Evolutionary conservation across 306 rosid species (phyloP).

Genomic region (Lotus japonicus): DNA sequence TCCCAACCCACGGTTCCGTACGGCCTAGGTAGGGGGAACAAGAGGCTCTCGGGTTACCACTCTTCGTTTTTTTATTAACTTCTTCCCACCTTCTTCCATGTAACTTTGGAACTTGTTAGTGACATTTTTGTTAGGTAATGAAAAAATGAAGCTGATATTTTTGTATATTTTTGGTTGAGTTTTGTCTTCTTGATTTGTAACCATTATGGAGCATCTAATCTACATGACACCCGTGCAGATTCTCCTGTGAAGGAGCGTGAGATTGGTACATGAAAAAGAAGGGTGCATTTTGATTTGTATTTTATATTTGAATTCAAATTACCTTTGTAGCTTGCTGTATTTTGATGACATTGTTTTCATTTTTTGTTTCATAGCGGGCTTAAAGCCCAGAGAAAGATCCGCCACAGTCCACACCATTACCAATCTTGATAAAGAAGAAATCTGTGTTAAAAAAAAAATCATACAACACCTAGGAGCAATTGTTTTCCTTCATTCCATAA

Average conservation of each 20-base stretch:
- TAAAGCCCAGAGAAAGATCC: no score
- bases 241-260: conserved; percentile 24
- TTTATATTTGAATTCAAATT: conserved; percentile 16
- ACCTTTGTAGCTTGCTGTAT: background rate
- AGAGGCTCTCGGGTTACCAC: conserved; percentile 7
- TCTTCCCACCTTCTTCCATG: conserved; percentile 7
- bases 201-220: conserved; percentile 22
- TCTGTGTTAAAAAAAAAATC: no score
- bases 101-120: background rate
- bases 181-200: conserved; percentile 24
- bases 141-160: background rate
- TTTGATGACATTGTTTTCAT: background rate
- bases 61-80: conserved; percentile 6
- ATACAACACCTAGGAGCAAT: no score
- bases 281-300: background rate
- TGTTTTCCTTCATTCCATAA: no score
- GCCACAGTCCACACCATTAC: no score
- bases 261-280: background rate
- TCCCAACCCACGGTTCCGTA: conserved; percentile 11
- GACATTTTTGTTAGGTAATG: conserved; percentile 10
- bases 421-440: no score
- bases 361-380: no score
- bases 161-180: background rate
- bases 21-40: background rate
- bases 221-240: background rate